phyloP scores from a whole-genome alignment of 768 basidiomycete species.

The Lactarius hengduanensis region DNA sequence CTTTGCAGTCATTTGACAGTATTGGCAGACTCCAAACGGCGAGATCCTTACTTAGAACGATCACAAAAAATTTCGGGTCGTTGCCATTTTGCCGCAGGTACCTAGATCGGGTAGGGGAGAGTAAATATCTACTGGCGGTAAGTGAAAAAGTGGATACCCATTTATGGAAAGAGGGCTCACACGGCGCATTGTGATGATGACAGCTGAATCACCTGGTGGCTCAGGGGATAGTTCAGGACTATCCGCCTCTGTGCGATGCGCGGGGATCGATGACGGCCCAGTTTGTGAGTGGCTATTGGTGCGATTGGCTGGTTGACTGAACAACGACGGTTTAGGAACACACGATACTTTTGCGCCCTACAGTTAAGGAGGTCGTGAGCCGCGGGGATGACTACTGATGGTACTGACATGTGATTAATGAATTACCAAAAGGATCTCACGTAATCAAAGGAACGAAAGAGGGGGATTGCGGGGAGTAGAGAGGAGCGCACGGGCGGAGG shows the following conservation, averaged over 20 bases:
- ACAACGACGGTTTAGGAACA: conserved; percentile 55
- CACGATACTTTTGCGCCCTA: conserved; percentile 81
- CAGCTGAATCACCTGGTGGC: conserved; percentile 88
- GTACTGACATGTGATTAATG: background rate
- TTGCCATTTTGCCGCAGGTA: conserved; percentile 95
- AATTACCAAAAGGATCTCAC: background rate
- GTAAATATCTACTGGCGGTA: conserved; percentile 89
- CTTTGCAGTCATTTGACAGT: conserved; percentile 19
- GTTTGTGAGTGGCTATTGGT: conserved; percentile 51
- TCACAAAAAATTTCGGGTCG: conserved; percentile 92
- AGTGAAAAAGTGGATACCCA: conserved; percentile 30
- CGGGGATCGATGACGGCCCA: conserved; percentile 92
- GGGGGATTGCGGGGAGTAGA: background rate
- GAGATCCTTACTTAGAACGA: conserved; percentile 80
- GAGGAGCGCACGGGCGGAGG: background rate
- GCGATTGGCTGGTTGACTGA: background rate
- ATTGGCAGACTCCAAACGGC: conserved; percentile 70
- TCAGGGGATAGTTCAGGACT: conserved; percentile 86
- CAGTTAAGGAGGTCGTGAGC: conserved; percentile 81
- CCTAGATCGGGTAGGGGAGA: conserved; percentile 89
- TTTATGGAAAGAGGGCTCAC: conserved; percentile 6
- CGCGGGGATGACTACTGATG: conserved; percentile 76
- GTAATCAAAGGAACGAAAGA: background rate
- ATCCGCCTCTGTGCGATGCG: conserved; percentile 89
- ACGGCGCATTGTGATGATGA: background rate